phyloP scores from a whole-genome alignment of 352 stramenopile species.

The Blastocystis sp. region DNA sequence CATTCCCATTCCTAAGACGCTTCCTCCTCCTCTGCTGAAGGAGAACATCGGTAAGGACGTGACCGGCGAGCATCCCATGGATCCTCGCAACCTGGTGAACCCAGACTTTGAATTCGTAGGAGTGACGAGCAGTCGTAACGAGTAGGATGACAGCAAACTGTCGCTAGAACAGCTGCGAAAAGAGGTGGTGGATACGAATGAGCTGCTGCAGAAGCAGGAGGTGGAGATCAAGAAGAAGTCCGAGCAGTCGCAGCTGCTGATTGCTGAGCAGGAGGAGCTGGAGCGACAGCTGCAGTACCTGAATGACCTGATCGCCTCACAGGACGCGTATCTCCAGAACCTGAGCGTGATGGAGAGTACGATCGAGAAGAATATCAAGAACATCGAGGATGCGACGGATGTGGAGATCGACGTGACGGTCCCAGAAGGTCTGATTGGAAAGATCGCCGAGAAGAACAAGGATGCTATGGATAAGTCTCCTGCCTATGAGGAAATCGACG shows the following conservation, averaged over 20 bases:
- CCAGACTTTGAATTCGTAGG: neutral
- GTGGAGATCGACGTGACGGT: constrained; percentile 46
- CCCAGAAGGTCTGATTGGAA: neutral
- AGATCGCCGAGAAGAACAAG: neutral
- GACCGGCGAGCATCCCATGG: constrained; percentile 41
- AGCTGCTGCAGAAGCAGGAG: constrained; percentile 52
- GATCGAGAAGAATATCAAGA: constrained; percentile 50
- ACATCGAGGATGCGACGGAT: constrained; percentile 40
- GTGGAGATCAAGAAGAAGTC: constrained; percentile 61
- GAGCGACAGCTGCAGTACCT: constrained; percentile 44
- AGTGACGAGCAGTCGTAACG: neutral
- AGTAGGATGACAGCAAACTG: constrained; percentile 33
- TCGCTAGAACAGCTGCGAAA: constrained; percentile 54
- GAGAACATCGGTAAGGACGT: constrained; percentile 55
- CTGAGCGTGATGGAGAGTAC: constrained; percentile 14
- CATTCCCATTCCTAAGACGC: constrained; percentile 24
- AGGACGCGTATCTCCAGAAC: constrained; percentile 53
- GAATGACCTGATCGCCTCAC: constrained; percentile 48
- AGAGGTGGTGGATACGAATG: constrained; percentile 53
- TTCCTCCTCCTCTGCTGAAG: constrained; percentile 43
- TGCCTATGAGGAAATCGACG: neutral
- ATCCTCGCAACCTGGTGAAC: constrained; percentile 1
- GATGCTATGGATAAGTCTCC: neutral
- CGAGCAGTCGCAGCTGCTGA: constrained; percentile 45
- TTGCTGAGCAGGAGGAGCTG: constrained; percentile 24